These are phyloP conservation scores for Diaporthe vaccinii DNA, from an alignment of 2,329 filamentous ascomycete genomes.

Conservation along the genomic window DNA sequence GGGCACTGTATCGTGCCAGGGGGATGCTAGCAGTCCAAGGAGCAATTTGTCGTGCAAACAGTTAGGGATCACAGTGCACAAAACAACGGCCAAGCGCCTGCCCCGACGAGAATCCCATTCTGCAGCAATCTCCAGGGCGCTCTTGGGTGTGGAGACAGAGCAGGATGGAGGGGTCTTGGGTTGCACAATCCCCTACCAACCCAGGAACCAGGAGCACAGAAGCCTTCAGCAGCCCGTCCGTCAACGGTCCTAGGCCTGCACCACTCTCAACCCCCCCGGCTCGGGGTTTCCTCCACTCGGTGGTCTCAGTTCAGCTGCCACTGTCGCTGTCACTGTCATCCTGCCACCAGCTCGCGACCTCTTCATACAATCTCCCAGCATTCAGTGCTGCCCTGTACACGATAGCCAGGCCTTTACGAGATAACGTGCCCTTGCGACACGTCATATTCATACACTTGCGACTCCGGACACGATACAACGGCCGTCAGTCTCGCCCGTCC, in stretches of 20 bases:
- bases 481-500: slow-evolving; percentile 12
- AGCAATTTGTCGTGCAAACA: accelerated
- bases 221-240: slow-evolving; percentile 3
- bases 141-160: slow-evolving; percentile 16
- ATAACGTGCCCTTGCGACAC: slow-evolving; percentile 20
- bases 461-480: neutral
- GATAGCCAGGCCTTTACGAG: slow-evolving; percentile 9
- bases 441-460: slow-evolving; percentile 14
- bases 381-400: slow-evolving; percentile 9
- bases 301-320: slow-evolving; percentile 27
- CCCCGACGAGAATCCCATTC: slow-evolving; percentile 22
- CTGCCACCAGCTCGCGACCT: slow-evolving; percentile 27
- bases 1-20: neutral
- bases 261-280: neutral
- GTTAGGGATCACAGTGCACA: neutral
- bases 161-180: slow-evolving; percentile 6
- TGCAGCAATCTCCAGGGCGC: slow-evolving; percentile 3
- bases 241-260: slow-evolving; percentile 8
- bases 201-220: neutral
- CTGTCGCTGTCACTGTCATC: slow-evolving; percentile 9
- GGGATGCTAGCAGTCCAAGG: neutral
- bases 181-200: neutral
- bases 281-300: slow-evolving; percentile 28
- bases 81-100: neutral
- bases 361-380: slow-evolving; percentile 4